These are phyloP conservation scores for Xylaria sp. DNA, from an alignment of 2,329 filamentous ascomycete genomes.

Conservation along the genomic window DNA sequence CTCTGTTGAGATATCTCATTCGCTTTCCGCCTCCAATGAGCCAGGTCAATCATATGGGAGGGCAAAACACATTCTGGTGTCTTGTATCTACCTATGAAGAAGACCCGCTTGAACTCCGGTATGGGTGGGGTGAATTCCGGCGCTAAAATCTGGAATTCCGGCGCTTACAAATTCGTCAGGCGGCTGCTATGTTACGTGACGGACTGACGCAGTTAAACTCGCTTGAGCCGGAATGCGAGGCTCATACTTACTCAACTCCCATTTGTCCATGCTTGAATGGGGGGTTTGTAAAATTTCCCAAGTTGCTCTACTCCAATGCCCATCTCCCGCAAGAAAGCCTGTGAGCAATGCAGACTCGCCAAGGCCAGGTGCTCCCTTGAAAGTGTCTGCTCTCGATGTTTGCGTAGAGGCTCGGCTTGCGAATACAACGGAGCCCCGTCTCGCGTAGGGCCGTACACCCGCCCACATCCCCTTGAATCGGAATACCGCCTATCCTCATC, in stretches of 20 bases:
- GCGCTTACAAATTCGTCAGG: constrained; percentile 28
- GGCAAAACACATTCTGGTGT: neutral
- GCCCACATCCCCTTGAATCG: neutral
- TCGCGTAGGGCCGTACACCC: constrained; percentile 23
- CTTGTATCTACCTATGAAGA: neutral
- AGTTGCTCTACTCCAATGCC: constrained; percentile 34
- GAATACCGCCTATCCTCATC: neutral
- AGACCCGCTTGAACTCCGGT: constrained; percentile 28
- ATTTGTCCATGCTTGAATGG: neutral
- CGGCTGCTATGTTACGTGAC: neutral
- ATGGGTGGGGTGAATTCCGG: constrained; percentile 1
- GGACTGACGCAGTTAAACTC: neutral
- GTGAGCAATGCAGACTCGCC: constrained; percentile 41
- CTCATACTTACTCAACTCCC: neutral
- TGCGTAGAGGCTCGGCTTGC: constrained; percentile 36
- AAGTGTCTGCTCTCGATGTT: constrained; percentile 39
- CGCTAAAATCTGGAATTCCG: constrained; percentile 24
- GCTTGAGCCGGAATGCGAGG: neutral
- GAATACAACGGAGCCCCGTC: constrained; percentile 31
- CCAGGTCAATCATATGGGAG: neutral
- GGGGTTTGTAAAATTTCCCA: neutral
- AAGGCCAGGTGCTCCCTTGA: constrained; percentile 45
- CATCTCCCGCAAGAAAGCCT: constrained; percentile 43
- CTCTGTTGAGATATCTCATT: neutral
- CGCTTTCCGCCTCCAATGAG: neutral